Evolutionary conservation across 139 green algal genomes (phyloP).

Genomic region (Ettlia oleoabundans): DNA sequence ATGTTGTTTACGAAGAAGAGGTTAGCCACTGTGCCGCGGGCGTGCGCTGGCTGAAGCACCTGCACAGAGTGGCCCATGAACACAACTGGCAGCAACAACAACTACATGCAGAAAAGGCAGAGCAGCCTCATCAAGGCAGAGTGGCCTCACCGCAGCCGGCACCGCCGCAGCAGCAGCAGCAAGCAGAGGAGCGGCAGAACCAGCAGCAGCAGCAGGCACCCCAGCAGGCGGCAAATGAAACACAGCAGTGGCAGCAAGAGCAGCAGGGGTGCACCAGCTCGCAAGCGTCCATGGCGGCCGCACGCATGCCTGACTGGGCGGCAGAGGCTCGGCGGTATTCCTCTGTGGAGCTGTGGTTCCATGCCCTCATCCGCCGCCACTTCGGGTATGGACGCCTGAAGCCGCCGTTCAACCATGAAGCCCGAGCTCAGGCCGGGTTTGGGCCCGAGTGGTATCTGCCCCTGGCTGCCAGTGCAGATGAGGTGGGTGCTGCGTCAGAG

Average conservation of each 20-base stretch:
- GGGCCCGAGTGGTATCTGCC: constrained; percentile 61
- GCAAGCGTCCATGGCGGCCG: neutral
- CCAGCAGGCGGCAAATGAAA: too few relatives aligned
- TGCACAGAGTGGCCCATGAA: constrained; percentile 52
- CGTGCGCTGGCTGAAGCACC: constrained; percentile 80
- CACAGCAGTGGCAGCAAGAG: too few relatives aligned
- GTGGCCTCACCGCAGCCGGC: neutral
- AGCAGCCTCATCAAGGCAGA: constrained; percentile 4
- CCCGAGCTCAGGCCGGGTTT: constrained; percentile 75
- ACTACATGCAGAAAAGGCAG: neutral
- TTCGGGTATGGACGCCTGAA: constrained; percentile 81
- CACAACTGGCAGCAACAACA: neutral
- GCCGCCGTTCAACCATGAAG: constrained; percentile 90
- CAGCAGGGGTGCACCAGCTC: too few relatives aligned
- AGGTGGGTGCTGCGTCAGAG: neutral
- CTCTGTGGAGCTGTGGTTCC: constrained; percentile 79
- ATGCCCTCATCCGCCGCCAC: constrained; percentile 70
- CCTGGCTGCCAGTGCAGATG: neutral
- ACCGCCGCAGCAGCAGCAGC: constrained; percentile 11
- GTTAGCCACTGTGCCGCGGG: constrained; percentile 90
- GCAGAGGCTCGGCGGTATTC: constrained; percentile 52
- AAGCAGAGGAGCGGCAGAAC: neutral
- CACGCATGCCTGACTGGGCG: constrained; percentile 45
- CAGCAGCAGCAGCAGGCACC: neutral
- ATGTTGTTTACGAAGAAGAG: constrained; percentile 89